phyloP scores from a whole-genome alignment of 371 early-diverging fungal genomes.

The Globomyces sp. region DNA sequence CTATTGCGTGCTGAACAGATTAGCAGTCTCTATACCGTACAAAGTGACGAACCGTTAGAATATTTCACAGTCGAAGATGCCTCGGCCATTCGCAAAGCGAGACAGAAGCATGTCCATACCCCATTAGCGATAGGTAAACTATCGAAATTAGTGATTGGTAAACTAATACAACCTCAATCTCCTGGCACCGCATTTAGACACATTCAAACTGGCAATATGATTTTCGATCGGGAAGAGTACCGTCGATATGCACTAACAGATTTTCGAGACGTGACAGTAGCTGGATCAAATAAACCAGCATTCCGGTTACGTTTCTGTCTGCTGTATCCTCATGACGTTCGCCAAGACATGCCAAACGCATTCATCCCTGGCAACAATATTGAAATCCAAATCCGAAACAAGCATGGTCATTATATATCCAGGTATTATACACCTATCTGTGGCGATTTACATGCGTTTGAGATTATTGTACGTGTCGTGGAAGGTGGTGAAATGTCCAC shows the following conservation, averaged over 20 bases:
- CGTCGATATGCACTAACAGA: conserved; percentile 39
- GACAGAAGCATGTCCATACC: conserved; percentile 26
- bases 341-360: conserved; percentile 27
- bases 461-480: conserved; percentile 26
- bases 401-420: conserved; percentile 29
- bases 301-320: conserved; percentile 26
- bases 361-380: conserved; percentile 43
- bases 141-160: conserved; percentile 21
- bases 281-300: conserved; percentile 10
- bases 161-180: conserved; percentile 8
- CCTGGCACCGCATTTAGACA: background rate
- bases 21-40: background rate
- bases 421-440: conserved; percentile 43
- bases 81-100: conserved; percentile 7
- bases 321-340: conserved; percentile 39
- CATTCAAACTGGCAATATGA: background rate
- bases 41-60: background rate
- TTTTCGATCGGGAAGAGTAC: conserved; percentile 36
- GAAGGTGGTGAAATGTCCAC: conserved; percentile 18
- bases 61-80: conserved; percentile 20
- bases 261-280: background rate
- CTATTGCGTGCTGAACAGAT: background rate
- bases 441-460: conserved; percentile 29
- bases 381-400: conserved; percentile 34
- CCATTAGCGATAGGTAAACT: conserved; percentile 18